Evolutionary conservation across 177 flowering plant genomes (phyloP), one percentile per base, ranked within the genome.

Genomic region (Telopea speciosissima): DNA sequence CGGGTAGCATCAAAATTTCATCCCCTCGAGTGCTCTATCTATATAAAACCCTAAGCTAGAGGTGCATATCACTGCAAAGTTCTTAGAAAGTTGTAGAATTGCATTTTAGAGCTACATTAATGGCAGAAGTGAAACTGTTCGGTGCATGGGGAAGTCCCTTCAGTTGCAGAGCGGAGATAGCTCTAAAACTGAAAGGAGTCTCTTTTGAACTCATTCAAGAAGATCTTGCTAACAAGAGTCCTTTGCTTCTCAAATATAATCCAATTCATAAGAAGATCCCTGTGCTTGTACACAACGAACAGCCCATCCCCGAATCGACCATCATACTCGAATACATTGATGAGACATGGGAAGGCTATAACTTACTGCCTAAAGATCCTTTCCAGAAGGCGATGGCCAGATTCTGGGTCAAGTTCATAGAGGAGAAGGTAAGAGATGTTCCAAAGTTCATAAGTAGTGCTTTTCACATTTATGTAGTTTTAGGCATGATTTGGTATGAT

Each of bases 271-370:
- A 66, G 59, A 66, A 3, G 24, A 49, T 70, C 59, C 72, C 72
- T 17, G 72, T 72, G 16, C 63, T 72, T 25, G 6, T 66, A 19
- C 74, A 72, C 40, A 65, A 64, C 1, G 74, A 68, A 8, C 65
- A 71, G 22, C 49, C 74, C 28, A 65, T 71, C 1, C 49, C 28
- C 11, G 74, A 71, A 56, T 71, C 74, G 0, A 3, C 33, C 14
- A 49, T 71, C 1, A 65, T 66, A 24, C 31, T 72, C 21, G 74
- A 72, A 42, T 72, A 72, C 65, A 72, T 66, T 21, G 69, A 72
- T 13, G 69, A 72, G 58, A 66, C 49, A 1, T 65, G 65, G 74
- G 24, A 66, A 33, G 23, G 25, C 10, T n/a, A 68, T 45, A 54
- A 24, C 24, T 5, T 67, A 6, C 24, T 67, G 60, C 69, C 60